Base-by-base conservation (phyloP, 495 filamentous ascomycete species). In the Sabuloglossum arenarium region DNA sequence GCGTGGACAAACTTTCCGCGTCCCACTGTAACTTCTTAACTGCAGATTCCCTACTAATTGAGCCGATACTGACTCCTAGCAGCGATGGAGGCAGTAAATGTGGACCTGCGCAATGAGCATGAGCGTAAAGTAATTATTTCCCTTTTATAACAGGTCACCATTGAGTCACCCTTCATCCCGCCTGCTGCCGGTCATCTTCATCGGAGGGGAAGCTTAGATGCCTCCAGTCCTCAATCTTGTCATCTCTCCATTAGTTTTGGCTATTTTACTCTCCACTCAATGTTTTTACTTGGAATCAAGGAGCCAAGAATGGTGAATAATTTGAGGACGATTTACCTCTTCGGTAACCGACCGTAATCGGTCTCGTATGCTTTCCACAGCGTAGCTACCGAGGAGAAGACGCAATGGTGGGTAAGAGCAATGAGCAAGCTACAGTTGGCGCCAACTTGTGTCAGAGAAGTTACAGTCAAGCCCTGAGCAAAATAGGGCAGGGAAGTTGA, bases 341-440 rank as follows among this genome's bases (percentile, higher is more conserved):
- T 98, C 91, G 43, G 87, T 97, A 39, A 94, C 83, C 58, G 82
- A 86, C 61, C 88, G 75, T 59, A 98, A 63, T 29, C 90, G 73
- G 69, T 98, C 91, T 24, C 91, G 73, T 56, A 96, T 88, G 63
- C 87, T 94, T 69, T 98, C 90, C 31, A 97, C 88, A 0, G 91
- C 91, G 69, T 93, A 96, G 43, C 82, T 88, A 0, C 91, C 91
- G 56, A 98, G 64, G 55, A 96, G 73, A 59, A 98, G 67, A 25
- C 91, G 67, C 56, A 98, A 63, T 0, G 91, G 91, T 50, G 91
- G 91, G 63, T 88, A 93, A 16, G 76, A 79, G 68, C 91, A 97
- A 69, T 97, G 91, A 0, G 81, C 91, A 39, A 97, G 71, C 73
- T 56, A 32, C 24, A 56, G 12, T 49, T 2, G 53, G n/a, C 24